Percentiles rank a stretch among this genome's conserved stretches.
Conservation (phyloP, 306 rosid species). For the Nissolia schottii region DNA sequence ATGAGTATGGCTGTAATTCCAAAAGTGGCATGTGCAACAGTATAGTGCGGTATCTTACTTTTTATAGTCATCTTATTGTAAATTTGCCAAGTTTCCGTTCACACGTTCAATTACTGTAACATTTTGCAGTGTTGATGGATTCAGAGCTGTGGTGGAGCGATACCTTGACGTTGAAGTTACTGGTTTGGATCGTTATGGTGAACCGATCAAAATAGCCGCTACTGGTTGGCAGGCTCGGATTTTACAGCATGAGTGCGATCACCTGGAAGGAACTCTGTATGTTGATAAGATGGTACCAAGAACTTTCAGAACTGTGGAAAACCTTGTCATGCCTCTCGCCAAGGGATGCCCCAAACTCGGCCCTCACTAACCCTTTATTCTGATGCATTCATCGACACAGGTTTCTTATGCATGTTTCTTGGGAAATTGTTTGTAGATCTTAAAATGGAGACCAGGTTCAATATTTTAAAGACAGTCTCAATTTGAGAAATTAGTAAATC, state of each 20-base stretch:
- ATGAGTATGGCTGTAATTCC: not conserved
- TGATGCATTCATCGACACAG: not conserved
- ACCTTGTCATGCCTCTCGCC: slow-evolving; percentile 73
- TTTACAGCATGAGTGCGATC: slow-evolving; percentile 92
- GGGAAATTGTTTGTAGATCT: not conserved
- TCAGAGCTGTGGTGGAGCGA: slow-evolving; percentile 81
- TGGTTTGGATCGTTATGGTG: slow-evolving; percentile 79
- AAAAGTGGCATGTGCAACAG: not conserved
- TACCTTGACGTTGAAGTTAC: slow-evolving; percentile 73
- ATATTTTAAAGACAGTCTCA: not conserved
- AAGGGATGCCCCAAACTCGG: slow-evolving; percentile 85
- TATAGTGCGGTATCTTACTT: not conserved
- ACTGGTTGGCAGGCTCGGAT: slow-evolving; percentile 95
- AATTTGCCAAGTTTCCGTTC: not conserved
- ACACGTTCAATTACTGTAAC: slow-evolving; percentile 9
- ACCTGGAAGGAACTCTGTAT: slow-evolving; percentile 79
- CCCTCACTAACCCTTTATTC: slow-evolving; percentile 21
- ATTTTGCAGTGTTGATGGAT: slow-evolving; percentile 74
- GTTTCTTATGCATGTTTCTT: not conserved
- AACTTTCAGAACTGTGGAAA: slow-evolving; percentile 73
- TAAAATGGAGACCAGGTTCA: not conserved
- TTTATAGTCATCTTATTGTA: not conserved
- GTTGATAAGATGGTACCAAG: slow-evolving; percentile 84
- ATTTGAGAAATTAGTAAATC: not conserved
- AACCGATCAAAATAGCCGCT: slow-evolving; percentile 57